These are phyloP conservation scores for Pseudonitzschia delicatissima DNA, from an alignment of 108 stramenopile species.

Conservation along the genomic window DNA sequence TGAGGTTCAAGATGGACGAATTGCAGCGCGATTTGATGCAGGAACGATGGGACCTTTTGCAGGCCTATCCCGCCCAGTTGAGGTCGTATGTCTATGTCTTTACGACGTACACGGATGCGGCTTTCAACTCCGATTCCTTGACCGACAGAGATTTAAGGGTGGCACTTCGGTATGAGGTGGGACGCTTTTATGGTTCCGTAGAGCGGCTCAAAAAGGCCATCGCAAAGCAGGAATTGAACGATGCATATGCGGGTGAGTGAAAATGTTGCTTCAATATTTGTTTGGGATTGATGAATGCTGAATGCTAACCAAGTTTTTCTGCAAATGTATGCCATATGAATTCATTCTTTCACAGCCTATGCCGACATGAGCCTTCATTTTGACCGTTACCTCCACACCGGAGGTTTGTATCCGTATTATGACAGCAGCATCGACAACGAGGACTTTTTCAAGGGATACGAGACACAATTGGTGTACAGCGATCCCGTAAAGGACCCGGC, in stretches of 20 bases:
- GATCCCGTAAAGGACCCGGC: conserved; percentile 82
- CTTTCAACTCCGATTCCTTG: conserved; percentile 76
- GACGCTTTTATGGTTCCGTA: conserved; percentile 76
- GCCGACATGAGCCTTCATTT: conserved; percentile 83
- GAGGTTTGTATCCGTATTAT: conserved; percentile 81
- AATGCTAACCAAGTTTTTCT: background rate
- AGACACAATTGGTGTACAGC: conserved; percentile 62
- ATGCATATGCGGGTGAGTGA: conserved; percentile 57
- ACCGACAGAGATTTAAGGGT: conserved; percentile 78
- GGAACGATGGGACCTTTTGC: conserved; percentile 82
- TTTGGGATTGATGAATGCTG: background rate
- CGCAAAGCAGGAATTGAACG: conserved; percentile 51
- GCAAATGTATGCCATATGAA: background rate
- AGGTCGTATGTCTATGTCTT: conserved; percentile 83
- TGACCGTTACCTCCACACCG: conserved; percentile 78
- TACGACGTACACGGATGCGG: conserved; percentile 81
- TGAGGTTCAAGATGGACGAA: conserved; percentile 60
- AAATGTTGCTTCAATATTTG: too few species aligned
- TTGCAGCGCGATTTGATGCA: conserved; percentile 88
- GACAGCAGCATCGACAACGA: conserved; percentile 70
- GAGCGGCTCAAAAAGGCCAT: conserved; percentile 67
- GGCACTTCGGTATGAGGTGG: conserved; percentile 82
- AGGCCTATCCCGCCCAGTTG: conserved; percentile 66
- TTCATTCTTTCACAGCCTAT: conserved; percentile 40
- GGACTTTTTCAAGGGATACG: conserved; percentile 59